Base-by-base conservation (phyloP, 441 rosid species). In the Lepidium campestre region DNA sequence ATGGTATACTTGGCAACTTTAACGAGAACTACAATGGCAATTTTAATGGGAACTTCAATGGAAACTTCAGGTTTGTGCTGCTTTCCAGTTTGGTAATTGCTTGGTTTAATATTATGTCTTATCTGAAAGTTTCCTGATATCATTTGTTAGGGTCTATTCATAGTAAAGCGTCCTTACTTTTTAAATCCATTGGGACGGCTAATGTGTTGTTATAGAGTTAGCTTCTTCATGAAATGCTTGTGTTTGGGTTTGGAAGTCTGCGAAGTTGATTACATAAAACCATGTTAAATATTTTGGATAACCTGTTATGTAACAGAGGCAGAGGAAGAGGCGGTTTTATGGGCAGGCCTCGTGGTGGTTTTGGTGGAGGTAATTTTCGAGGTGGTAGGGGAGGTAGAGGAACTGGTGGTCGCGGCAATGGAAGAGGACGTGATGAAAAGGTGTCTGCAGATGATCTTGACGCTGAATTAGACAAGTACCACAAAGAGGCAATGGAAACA, bases 391-490 rank as follows among this genome's bases (percentile, higher is more conserved):
- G 78, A 23, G 80, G 50, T 62, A 72, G 80, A 56, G 71, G 81
- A 41, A 65, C 71, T 7, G 80, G 78, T 74, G 85, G 83, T 32
- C 72, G 76, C 31, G 78, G 82, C 11, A 76, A 75, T 61, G 83
- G 79, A 41, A 71, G 65, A 68, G 75, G 67, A 52, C 75, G 52
- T 18, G 78, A 67, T 65, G 85, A 78, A 47, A 85, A 82, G 47
- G 55, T 81, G 22, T 81, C 89, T 14, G 78, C 80, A 9, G 85
- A 79, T 52, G 89, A 76, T 75, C 89, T 85, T 39, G 89, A 85
- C 41, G 83, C 87, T 19, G 87, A 85, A 62, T 59, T 85, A 79
- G 85, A 82, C 70, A 81, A 76, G 69, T 82, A 85, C 75, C 85
- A 81, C 72, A 68, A 76, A 6, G 75, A 64, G 60, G 81, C 85